Conservation (phyloP, 1,139 yeast species). For the Geotrichum phurueaensis region DNA sequence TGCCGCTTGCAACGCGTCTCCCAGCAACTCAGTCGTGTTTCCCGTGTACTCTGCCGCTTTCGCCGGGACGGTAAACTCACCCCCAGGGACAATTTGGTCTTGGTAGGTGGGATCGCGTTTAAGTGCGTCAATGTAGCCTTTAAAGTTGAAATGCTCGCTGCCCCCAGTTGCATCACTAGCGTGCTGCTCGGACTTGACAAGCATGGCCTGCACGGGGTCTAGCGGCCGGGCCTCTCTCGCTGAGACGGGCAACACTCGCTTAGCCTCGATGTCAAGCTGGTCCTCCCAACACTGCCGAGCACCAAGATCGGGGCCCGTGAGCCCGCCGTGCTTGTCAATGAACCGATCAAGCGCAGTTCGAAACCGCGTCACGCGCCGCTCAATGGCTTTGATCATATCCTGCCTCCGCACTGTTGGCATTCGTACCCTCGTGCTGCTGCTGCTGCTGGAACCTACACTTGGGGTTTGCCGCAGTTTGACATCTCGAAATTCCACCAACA, state of each 20-base stretch:
- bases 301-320: background rate
- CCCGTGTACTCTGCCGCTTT: conserved; percentile 44
- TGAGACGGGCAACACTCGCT: conserved; percentile 45
- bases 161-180: conserved; percentile 1
- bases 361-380: conserved; percentile 54
- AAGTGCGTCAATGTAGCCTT: conserved; percentile 45
- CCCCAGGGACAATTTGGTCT: conserved; percentile 52
- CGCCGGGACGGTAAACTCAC: conserved; percentile 40
- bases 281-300: background rate
- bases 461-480: conserved; percentile 43
- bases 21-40: conserved; percentile 38
- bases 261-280: conserved; percentile 35
- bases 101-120: conserved; percentile 40
- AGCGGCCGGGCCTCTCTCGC: conserved; percentile 4
- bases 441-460: background rate
- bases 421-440: conserved; percentile 25
- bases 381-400: conserved; percentile 54
- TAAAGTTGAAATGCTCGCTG: conserved; percentile 33
- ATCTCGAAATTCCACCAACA: conserved; percentile 75
- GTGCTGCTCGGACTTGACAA: conserved; percentile 6
- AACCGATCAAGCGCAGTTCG: conserved; percentile 40
- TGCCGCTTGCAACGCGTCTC: conserved; percentile 44
- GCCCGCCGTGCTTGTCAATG: conserved; percentile 27
- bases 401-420: conserved; percentile 45
- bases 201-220: conserved; percentile 24